Percentiles rank a stretch among this genome's conserved stretches.
Conservation (phyloP, 2,329 filamentous ascomycete species). For the Penicillium sp. region DNA sequence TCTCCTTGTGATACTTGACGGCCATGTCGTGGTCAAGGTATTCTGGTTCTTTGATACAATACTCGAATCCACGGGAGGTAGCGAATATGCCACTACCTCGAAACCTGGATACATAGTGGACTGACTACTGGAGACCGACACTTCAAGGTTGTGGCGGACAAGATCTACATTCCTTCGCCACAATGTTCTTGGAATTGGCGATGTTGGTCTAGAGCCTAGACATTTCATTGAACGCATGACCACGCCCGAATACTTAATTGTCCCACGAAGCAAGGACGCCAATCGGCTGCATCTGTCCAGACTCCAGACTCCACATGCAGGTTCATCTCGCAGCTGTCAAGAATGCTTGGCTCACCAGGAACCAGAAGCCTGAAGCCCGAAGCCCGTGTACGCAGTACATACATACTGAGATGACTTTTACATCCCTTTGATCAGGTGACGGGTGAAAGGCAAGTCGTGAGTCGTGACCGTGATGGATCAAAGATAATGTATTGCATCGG, state of each 20-base stretch:
- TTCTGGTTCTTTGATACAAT: not conserved
- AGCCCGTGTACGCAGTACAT: too few relatives aligned
- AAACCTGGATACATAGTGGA: not conserved
- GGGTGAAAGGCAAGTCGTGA: not conserved
- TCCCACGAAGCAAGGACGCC: not conserved
- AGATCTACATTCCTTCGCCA: slow-evolving; percentile 1
- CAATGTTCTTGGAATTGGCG: not conserved
- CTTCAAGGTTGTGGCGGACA: slow-evolving; percentile 1
- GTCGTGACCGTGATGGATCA: not conserved
- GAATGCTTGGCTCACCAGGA: not conserved
- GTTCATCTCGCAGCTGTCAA: not conserved
- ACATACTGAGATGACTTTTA: not conserved
- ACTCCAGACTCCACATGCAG: too few relatives aligned
- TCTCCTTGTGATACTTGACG: not conserved
- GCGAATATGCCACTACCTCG: not conserved
- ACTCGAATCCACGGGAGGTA: not conserved
- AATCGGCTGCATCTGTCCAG: not conserved
- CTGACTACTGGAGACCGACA: not conserved
- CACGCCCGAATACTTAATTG: not conserved
- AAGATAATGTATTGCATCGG: not conserved
- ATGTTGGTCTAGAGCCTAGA: not conserved
- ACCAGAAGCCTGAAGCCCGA: not conserved
- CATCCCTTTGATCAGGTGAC: not conserved
- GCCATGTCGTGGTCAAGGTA: too few relatives aligned
- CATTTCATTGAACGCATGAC: not conserved